These are phyloP conservation scores for Ilyonectria mors-panacis DNA, from an alignment of 2,329 filamentous ascomycete species.

Conservation along the genomic window DNA sequence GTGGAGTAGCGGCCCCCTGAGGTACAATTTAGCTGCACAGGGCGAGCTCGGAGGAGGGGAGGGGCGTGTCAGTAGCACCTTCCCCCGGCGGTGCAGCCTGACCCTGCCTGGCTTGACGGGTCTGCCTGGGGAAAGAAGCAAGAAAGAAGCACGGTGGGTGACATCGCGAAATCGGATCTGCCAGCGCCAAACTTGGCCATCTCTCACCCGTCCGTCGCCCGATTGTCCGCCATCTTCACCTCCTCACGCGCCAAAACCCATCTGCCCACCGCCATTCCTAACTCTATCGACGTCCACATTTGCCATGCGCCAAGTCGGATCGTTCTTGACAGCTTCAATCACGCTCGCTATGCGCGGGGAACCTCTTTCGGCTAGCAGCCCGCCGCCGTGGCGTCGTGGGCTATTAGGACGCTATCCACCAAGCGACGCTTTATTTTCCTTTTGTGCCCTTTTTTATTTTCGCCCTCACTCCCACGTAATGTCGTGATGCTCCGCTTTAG, in stretches of 20 bases:
- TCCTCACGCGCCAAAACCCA: conserved; percentile 4
- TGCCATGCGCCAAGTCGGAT: neutral
- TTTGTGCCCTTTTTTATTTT: conserved; percentile 1
- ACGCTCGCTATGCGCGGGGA: conserved; percentile 13
- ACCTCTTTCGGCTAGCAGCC: conserved; percentile 27
- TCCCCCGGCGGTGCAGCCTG: conserved; percentile 1
- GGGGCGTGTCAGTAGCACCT: conserved; percentile 32
- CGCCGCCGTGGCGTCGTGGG: conserved; percentile 26
- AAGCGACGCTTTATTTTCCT: neutral
- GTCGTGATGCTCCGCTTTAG: conserved; percentile 15
- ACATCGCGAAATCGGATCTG: conserved; percentile 49
- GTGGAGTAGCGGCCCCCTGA: conserved; percentile 14
- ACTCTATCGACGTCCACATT: neutral
- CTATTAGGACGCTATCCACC: conserved; percentile 30
- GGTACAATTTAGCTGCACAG: conserved; percentile 33
- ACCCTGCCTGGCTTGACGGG: conserved; percentile 7
- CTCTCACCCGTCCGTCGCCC: conserved; percentile 16
- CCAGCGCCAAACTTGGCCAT: conserved; percentile 27
- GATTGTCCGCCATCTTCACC: conserved; percentile 28
- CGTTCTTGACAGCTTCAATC: neutral
- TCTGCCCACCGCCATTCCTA: neutral
- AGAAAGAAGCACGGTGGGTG: conserved; percentile 37
- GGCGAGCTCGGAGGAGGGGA: conserved; percentile 26
- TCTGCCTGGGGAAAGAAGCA: conserved; percentile 31
- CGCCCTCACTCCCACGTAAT: neutral